Evolutionary conservation across 2,329 filamentous ascomycete genomes (phyloP), one percentile per base, ranked within the genome.

Genomic region (Cryphonectria naterciae): DNA sequence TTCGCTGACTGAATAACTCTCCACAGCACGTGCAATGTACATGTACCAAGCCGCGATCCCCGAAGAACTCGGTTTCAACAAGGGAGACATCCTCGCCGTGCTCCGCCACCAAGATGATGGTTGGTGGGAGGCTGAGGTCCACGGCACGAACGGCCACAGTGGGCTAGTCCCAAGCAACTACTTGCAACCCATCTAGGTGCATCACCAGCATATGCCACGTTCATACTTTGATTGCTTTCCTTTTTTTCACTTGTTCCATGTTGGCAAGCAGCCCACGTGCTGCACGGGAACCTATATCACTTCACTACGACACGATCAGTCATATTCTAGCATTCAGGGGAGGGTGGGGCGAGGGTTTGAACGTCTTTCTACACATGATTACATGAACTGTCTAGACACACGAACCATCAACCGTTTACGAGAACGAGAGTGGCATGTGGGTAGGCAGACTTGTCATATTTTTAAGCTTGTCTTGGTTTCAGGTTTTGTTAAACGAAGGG

Each of bases 51-150:
- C 96, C 2, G 95, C 94, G 32, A 99, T 99, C 71, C 94, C 95
- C 0, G 96, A 98, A 79, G 97, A 99, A 81, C 84, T 99, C 28
- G 92, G 92, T 19, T 99, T 99, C 80, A 86, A 87, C 63, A 99
- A 99, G 83, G 95, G 95, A 64, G 97, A 99, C 78, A 90, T 95
- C 71, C 85, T 99, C 19, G 94, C 95, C 2, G 91, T 99, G 19
- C 85, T 98, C 63, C 88, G 95, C 72, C 89, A 97, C 77, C 96
- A 99, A 82, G 96, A 99, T 79, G 96, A 99, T 78, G 96, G 96
- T 28, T 99, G 96, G 96, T 99, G 97, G 96, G 96, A 99, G 83
- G 97, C 97, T 17, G 95, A 98, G 80, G 89, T 98, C 56, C 93
- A 95, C 62, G 91, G 91, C 35, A 86, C 87, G 74, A 87, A 85